phyloP scores from a whole-genome alignment of 2,329 filamentous ascomycete genomes.

The Beauveria rudraprayagi region DNA sequence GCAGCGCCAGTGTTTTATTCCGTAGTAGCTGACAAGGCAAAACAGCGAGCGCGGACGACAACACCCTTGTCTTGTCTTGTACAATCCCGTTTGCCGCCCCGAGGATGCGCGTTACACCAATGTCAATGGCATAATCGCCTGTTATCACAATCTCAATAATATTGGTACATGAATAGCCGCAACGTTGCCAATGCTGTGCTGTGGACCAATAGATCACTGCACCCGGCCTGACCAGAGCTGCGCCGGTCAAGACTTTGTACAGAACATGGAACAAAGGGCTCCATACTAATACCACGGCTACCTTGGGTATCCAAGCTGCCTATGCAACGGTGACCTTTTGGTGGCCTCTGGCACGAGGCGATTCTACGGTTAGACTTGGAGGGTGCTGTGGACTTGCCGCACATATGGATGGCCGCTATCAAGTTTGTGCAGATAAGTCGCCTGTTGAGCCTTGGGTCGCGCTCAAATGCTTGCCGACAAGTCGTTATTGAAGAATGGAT shows the following conservation, averaged over 20 bases:
- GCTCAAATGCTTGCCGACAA: too few species aligned
- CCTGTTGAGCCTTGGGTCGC: too few species aligned
- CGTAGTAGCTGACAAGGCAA: neutral
- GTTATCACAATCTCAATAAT: neutral
- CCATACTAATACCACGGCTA: neutral
- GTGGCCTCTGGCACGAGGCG: neutral
- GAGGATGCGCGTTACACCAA: neutral
- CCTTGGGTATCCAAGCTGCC: neutral
- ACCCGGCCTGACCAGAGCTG: neutral
- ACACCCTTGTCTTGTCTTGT: neutral
- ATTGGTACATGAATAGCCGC: neutral
- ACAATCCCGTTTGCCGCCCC: neutral
- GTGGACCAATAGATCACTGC: neutral
- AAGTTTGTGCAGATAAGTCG: too few species aligned
- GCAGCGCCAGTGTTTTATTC: too few species aligned
- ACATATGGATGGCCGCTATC: too few species aligned
- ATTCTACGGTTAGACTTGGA: neutral
- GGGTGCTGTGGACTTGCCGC: neutral
- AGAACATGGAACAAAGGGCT: neutral
- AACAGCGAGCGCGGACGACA: neutral
- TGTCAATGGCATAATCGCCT: neutral
- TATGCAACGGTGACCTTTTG: neutral
- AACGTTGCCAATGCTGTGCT: neutral
- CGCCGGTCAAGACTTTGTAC: neutral
- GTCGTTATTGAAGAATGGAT: too few species aligned